Base-by-base conservation (phyloP, 495 filamentous ascomycete species). In the Aspergillus diversus region DNA sequence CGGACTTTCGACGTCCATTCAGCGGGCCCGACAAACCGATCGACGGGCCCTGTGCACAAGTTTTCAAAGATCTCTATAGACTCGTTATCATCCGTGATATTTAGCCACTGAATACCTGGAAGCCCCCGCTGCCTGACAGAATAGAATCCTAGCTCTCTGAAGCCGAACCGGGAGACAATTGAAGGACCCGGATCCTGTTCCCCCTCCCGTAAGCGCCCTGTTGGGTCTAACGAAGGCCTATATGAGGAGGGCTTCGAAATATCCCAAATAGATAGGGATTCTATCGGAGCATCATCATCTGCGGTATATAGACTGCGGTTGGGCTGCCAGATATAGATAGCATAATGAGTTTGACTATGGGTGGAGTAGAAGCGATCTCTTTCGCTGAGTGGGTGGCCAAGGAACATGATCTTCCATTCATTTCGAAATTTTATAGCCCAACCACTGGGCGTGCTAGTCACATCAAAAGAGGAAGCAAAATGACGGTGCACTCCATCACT, bases 351-450 rank as follows among this genome's bases (percentile, higher is more conserved):
- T 11, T 82, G 63, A 35, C 75, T 89, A 67, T 91, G 88, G 2
- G 83, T 69, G 1, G 87, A 89, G 73, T 84, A 89, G 77, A 89
- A 90, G 5, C 87, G 83, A 62, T 89, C 85, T 48, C 77, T 71
- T 17, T 80, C 77, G 67, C 84, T 86, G 8, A 89, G 65, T 5
- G 87, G 84, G 33, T 89, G 80, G 6, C 86, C 87, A 5, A 85
- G 75, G 57, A 84, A 85, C 73, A 87, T 84, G 9, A 90, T 83
- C 66, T 88, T 87, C 84, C 85, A 91, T 67, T 91, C 87, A 61
- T 86, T 89, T n/a, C 87, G 85, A 32, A 82, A 81, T 1, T 64
- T 64, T 51, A 87, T 72, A 12, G 67, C 67, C 81, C 81, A 87
- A n/a, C 71, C 73, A 33, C 61, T 71, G 9, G 66, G 43, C 0